A percentile compares a stretch with the other conserved stretches of the same genome.
Conservation (phyloP, 805 yeast genomes). For the Candida adriatica region DNA sequence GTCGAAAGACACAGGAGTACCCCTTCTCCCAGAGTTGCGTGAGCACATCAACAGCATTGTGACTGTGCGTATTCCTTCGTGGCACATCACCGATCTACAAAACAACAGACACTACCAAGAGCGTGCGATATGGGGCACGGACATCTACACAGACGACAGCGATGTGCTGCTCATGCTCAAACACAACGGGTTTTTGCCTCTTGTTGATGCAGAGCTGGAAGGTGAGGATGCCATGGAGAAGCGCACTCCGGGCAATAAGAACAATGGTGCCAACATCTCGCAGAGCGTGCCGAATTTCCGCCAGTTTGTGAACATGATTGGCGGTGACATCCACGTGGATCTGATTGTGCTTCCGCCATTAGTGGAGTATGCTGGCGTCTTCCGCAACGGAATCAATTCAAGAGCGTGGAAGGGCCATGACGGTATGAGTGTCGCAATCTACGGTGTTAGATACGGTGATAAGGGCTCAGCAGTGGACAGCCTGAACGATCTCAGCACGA, state of each 20-base stretch:
- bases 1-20: slow-evolving; percentile 10
- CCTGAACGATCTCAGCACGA: slow-evolving; percentile 9
- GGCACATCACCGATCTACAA: slow-evolving; percentile 18
- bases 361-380: slow-evolving; percentile 55
- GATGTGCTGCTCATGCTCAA: slow-evolving; percentile 68
- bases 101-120: slow-evolving; percentile 20
- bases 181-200: slow-evolving; percentile 65
- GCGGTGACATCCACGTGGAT: slow-evolving; percentile 29
- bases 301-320: slow-evolving; percentile 22
- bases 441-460: slow-evolving; percentile 29
- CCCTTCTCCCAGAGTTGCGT: slow-evolving; percentile 27
- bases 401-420: slow-evolving; percentile 76
- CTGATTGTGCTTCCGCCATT: slow-evolving; percentile 60
- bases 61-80: slow-evolving; percentile 24
- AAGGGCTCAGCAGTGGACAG: slow-evolving; percentile 21
- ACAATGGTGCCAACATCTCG: slow-evolving; percentile 24
- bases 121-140: slow-evolving; percentile 78
- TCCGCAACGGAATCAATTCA: slow-evolving; percentile 63
- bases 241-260: slow-evolving; percentile 36
- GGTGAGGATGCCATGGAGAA: slow-evolving; percentile 13
- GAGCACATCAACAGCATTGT: slow-evolving; percentile 35
- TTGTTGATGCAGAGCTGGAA: slow-evolving; percentile 21
- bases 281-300: slow-evolving; percentile 24
- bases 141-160: slow-evolving; percentile 89
- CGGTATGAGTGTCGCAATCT: slow-evolving; percentile 69